Conservation (phyloP, 208 protist species). For the Wallacemonas collosoma region DNA sequence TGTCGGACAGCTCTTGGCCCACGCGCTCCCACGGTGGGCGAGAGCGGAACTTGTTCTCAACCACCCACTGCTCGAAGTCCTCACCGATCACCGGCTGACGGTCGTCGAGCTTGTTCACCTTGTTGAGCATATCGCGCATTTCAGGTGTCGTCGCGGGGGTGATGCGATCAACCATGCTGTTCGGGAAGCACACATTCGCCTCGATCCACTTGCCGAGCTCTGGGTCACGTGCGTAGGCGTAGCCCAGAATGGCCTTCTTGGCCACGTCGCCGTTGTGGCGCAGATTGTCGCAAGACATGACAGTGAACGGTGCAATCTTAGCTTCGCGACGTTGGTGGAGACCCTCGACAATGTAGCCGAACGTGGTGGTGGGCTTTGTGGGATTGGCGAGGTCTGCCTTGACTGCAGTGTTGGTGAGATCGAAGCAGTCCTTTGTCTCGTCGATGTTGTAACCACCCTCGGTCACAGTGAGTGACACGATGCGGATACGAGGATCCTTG, state of each 20-base stretch:
- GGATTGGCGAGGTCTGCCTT: slow-evolving; percentile 30
- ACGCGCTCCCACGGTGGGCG: slow-evolving; percentile 43
- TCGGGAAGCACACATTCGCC: slow-evolving; percentile 35
- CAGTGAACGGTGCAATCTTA: slow-evolving; percentile 33
- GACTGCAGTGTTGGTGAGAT: slow-evolving; percentile 28
- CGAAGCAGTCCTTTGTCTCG: slow-evolving; percentile 35
- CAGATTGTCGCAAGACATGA: slow-evolving; percentile 54
- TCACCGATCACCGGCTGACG: slow-evolving; percentile 39
- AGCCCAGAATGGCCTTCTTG: slow-evolving; percentile 38
- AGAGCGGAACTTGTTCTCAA: slow-evolving; percentile 36
- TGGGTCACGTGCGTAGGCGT: slow-evolving; percentile 24
- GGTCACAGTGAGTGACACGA: slow-evolving; percentile 46
- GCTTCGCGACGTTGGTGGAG: slow-evolving; percentile 29
- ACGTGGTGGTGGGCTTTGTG: slow-evolving; percentile 32
- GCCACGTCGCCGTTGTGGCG: slow-evolving; percentile 48
- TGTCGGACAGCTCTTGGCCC: slow-evolving; percentile 30
- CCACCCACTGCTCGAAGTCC: slow-evolving; percentile 55
- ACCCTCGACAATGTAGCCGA: slow-evolving; percentile 45
- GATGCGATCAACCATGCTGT: slow-evolving; percentile 49
- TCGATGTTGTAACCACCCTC: slow-evolving; percentile 60
- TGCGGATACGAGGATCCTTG: slow-evolving; percentile 33
- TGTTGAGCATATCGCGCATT: slow-evolving; percentile 27
- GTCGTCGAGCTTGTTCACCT: slow-evolving; percentile 25
- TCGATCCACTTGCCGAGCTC: slow-evolving; percentile 27
- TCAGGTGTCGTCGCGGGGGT: slow-evolving; percentile 34